Percentiles rank a stretch among this genome's conserved stretches.
Evolutionary conservation across 1,139 yeast species (phyloP).

Genomic region (Debaryomyces sp.): DNA sequence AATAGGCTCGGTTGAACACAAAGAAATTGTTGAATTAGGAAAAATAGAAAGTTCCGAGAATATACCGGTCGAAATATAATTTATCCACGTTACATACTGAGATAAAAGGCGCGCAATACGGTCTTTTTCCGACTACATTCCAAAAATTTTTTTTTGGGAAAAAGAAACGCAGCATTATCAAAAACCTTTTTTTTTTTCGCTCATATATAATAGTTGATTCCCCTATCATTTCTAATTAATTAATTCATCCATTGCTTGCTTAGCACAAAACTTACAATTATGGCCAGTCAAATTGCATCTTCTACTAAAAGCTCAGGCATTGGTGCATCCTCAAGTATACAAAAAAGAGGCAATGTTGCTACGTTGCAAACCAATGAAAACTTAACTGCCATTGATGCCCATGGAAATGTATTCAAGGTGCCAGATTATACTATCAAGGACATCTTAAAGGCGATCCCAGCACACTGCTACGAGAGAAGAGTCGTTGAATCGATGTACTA

Average conservation of each 20-base stretch:
- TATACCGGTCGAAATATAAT: background rate
- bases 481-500: constrained; percentile 52
- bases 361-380: constrained; percentile 26
- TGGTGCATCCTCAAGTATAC: constrained; percentile 17
- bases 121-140: background rate
- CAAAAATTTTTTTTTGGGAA: constrained; percentile 5
- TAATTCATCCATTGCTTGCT: background rate
- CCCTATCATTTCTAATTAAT: background rate
- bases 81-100: background rate
- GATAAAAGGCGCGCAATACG: background rate
- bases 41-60: background rate
- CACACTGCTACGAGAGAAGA: constrained; percentile 62
- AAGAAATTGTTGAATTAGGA: background rate
- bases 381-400: constrained; percentile 51
- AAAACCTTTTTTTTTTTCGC: background rate
- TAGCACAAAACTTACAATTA: background rate
- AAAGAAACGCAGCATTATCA: constrained; percentile 1
- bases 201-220: background rate
- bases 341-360: constrained; percentile 43
- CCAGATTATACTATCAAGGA: constrained; percentile 68
- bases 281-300: constrained; percentile 11
- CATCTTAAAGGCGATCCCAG: constrained; percentile 60
- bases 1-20: background rate
- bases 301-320: constrained; percentile 4
- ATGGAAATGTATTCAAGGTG: constrained; percentile 59